Evolutionary conservation across 257 asterid species (phyloP).

Genomic region (Solanum etuberosum): DNA sequence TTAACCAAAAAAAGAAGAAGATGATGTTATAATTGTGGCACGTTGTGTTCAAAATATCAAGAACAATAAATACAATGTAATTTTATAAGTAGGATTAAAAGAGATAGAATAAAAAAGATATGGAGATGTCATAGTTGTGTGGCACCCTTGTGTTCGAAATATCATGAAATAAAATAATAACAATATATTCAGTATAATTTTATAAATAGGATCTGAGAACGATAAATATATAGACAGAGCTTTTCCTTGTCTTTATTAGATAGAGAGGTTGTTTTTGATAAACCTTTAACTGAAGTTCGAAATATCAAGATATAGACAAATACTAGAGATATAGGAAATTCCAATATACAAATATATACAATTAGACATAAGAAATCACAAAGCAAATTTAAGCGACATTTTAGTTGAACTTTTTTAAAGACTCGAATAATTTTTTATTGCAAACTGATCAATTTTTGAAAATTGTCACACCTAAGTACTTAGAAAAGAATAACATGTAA

Average conservation of each 20-base stretch:
- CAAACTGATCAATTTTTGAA: not conserved
- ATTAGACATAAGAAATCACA: not conserved
- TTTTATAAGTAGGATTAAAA: not conserved
- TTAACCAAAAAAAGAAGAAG: not conserved
- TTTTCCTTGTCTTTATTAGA: too few species aligned
- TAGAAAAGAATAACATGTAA: not conserved
- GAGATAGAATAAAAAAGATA: not conserved
- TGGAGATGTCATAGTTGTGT: not conserved
- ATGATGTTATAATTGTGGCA: not conserved
- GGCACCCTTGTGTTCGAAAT: not conserved
- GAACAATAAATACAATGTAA: not conserved
- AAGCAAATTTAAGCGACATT: not conserved
- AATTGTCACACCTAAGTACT: not conserved
- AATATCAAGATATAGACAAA: not conserved
- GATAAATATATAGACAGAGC: not conserved
- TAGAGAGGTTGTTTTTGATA: not conserved
- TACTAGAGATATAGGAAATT: not conserved
- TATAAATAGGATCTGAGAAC: not conserved
- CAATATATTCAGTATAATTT: not conserved
- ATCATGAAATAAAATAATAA: not conserved
- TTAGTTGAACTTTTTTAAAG: not conserved
- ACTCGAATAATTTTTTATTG: not conserved
- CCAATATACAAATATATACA: not conserved
- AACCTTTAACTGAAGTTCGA: not conserved
- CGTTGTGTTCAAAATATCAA: not conserved